A percentile compares a stretch with the other conserved stretches of the same genome.
Conservation (phyloP, 768 basidiomycete species). For the Lyophyllum semitale region DNA sequence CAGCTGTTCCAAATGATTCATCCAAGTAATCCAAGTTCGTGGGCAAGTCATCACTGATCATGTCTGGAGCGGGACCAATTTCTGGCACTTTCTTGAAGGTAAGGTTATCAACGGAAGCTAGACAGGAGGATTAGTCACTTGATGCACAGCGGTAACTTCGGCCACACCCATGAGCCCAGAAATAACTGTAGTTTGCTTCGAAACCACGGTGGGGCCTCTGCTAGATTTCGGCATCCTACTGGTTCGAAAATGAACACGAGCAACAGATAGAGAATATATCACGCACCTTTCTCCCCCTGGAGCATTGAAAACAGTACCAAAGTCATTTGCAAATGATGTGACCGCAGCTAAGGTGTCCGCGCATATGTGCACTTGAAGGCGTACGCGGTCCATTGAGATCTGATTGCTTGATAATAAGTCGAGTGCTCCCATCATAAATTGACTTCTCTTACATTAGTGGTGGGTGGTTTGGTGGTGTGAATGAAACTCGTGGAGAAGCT, state of each 20-base stretch:
- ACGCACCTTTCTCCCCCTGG: conserved; percentile 29
- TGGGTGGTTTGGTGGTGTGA: conserved; percentile 32
- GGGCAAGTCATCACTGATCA: conserved; percentile 91
- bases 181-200: conserved; percentile 17
- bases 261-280: conserved; percentile 4
- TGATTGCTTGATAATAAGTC: conserved; percentile 24
- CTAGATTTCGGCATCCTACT: conserved; percentile 27
- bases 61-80: conserved; percentile 78
- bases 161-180: conserved; percentile 39
- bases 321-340: conserved; percentile 53
- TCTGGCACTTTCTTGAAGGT: conserved; percentile 79
- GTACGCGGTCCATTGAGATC: conserved; percentile 57
- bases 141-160: not conserved
- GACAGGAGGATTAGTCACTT: not conserved
- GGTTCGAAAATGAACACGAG: not conserved
- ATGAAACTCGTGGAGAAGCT: conserved; percentile 48
- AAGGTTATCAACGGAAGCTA: conserved; percentile 79
- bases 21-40: conserved; percentile 88
- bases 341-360: conserved; percentile 74
- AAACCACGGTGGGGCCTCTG: conserved; percentile 33
- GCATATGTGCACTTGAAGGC: conserved; percentile 67
- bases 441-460: conserved; percentile 34
- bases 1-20: conserved; percentile 76
- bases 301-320: conserved; percentile 45
- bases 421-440: not conserved